Base-by-base conservation (phyloP, 2,329 filamentous ascomycete species). In the Grosmannia huntii region DNA sequence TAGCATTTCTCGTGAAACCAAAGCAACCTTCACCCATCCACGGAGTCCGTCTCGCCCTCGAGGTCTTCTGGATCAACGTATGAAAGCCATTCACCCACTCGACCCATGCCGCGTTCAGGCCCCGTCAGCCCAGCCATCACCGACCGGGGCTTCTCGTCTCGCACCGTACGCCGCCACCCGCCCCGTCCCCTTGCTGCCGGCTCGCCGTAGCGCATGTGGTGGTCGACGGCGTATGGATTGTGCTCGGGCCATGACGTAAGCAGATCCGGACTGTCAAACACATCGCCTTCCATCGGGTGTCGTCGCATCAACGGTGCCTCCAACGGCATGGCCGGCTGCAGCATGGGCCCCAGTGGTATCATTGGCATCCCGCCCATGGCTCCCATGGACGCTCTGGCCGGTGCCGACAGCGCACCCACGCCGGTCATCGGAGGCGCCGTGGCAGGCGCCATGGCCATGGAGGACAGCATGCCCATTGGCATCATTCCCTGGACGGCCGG, bases 21-120 rank as follows among this genome's bases (percentile, higher is more conserved):
- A 12, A 28, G 5, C 38, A 4, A 1, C 38, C 9, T 3, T 44
- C 41, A 27, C n/a, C 16, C 23, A 25, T 28, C 12, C 14, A 50
- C 25, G 3, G 23, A 28, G 7, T 56, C 41, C 41, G 31, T n/a
- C 16, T 57, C 60, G 19, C 41, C 67, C 48, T 72, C 71, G 49
- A 73, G 72, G 46, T 67, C 61, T 4, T 75, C 76, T 7, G 72
- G 72, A 61, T 72, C 71, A 19, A 80, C 74, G 66, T 76, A 77
- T 48, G 68, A 71, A 60, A 70, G 70, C 77, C 77, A 80, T 59
- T 78, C 74, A 50, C 67, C 68, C 21, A 80, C 76, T 7, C 77
- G 70, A 61, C 74, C 70, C 71, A 74, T 71, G 11, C 77, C 77
- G 38, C 72, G 69, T 1, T 72, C 74, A 31, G 69, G 68, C 5